Percentiles rank a stretch among this genome's conserved stretches.
phyloP scores from a whole-genome alignment of 2,329 filamentous ascomycete genomes.

The Fonsecaea pedrosoi region DNA sequence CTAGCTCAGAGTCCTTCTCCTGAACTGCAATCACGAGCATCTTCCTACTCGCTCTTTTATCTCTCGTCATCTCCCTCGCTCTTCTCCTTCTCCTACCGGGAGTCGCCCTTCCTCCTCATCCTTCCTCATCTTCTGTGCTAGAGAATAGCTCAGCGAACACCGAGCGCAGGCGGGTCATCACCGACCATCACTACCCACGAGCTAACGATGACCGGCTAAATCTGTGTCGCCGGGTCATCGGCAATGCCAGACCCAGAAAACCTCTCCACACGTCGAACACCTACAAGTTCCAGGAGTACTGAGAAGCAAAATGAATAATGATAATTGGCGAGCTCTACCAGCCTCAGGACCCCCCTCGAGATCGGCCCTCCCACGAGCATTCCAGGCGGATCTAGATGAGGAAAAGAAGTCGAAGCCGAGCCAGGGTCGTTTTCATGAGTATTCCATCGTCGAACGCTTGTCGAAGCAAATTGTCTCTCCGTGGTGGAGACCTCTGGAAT shows the following conservation, averaged over 20 bases:
- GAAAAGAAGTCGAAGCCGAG: slow-evolving; percentile 20
- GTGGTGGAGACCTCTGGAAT: slow-evolving; percentile 18
- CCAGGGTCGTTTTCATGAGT: not conserved
- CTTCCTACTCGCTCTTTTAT: not conserved
- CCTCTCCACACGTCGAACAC: not conserved
- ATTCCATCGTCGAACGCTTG: not conserved
- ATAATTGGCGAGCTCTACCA: not conserved
- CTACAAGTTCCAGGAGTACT: not conserved
- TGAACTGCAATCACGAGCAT: not conserved
- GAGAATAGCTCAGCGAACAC: slow-evolving; percentile 17
- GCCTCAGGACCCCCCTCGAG: not conserved
- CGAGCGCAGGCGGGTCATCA: slow-evolving; percentile 25
- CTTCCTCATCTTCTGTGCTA: slow-evolving; percentile 13
- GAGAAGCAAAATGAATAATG: not conserved
- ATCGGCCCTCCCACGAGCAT: slow-evolving; percentile 1
- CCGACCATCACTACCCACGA: slow-evolving; percentile 20
- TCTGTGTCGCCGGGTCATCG: slow-evolving; percentile 22
- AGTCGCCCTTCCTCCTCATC: not conserved
- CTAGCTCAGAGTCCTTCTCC: not conserved
- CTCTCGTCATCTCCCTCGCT: not conserved
- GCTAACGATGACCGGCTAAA: slow-evolving; percentile 27
- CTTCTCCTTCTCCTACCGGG: too few species aligned
- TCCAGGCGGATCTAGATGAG: slow-evolving; percentile 7
- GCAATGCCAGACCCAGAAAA: slow-evolving; percentile 23
- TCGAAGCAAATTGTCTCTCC: slow-evolving; percentile 22